phyloP scores from a whole-genome alignment of 2,329 filamentous ascomycete species.

The Verticillium nonalfalfae region DNA sequence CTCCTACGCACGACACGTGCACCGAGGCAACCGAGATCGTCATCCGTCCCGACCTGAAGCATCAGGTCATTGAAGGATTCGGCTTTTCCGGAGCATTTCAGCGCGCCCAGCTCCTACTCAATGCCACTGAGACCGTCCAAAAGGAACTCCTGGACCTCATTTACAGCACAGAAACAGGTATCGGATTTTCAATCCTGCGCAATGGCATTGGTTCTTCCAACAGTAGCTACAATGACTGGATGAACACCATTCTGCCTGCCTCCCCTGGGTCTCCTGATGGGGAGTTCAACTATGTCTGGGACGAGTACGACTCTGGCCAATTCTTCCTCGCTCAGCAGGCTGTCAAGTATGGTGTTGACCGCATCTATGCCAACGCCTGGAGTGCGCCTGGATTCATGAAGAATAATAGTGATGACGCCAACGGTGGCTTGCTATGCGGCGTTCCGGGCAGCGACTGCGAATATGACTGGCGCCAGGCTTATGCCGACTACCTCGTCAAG shows the following conservation, averaged over 20 bases:
- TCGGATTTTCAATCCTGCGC: slow-evolving; percentile 29
- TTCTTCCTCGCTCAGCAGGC: slow-evolving; percentile 34
- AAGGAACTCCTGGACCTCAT: slow-evolving; percentile 3
- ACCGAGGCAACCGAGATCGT: background rate
- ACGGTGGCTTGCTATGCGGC: slow-evolving; percentile 38
- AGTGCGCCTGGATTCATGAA: slow-evolving; percentile 46
- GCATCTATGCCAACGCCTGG: slow-evolving; percentile 44
- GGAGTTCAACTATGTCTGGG: slow-evolving; percentile 22
- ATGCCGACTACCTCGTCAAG: slow-evolving; percentile 39
- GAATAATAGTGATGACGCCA: slow-evolving; percentile 27
- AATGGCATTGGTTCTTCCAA: slow-evolving; percentile 32
- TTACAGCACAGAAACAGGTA: slow-evolving; percentile 1
- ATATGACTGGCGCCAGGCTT: slow-evolving; percentile 39
- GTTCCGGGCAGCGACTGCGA: slow-evolving; percentile 27
- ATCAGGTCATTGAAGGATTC: slow-evolving; percentile 28
- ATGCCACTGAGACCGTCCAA: background rate
- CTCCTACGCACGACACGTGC: background rate
- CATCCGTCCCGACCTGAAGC: slow-evolving; percentile 13
- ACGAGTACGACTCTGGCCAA: slow-evolving; percentile 27
- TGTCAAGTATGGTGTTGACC: slow-evolving; percentile 24
- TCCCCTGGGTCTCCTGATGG: slow-evolving; percentile 20
- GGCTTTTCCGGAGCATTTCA: slow-evolving; percentile 28
- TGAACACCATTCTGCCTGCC: slow-evolving; percentile 24
- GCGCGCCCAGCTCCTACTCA: slow-evolving; percentile 18
- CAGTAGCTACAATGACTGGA: slow-evolving; percentile 24